phyloP scores from a whole-genome alignment of 1,139 yeast genomes.

The Taphrina communis region DNA sequence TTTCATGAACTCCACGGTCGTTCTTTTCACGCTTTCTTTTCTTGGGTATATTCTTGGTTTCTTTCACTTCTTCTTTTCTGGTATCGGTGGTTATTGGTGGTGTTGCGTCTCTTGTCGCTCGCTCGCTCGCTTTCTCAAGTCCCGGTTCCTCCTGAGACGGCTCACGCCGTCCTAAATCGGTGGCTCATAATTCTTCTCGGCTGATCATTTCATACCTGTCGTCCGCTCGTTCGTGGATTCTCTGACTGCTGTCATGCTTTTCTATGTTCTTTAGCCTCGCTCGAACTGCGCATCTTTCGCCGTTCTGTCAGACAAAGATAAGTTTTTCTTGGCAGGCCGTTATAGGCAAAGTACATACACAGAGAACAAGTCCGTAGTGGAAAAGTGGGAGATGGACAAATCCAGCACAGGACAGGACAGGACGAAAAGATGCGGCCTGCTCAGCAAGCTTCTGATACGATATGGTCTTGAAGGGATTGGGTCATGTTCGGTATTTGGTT shows the following conservation, averaged over 20 bases:
- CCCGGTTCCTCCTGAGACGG: slow-evolving; percentile 37
- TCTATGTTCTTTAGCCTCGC: slow-evolving; percentile 30
- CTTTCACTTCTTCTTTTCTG: slow-evolving; percentile 10
- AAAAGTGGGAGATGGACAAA: slow-evolving; percentile 32
- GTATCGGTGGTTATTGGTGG: slow-evolving; percentile 26
- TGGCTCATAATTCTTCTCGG: slow-evolving; percentile 18
- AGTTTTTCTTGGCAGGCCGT: slow-evolving; percentile 27
- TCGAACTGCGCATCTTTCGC: slow-evolving; percentile 40
- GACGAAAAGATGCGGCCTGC: slow-evolving; percentile 7
- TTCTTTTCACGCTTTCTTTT: slow-evolving; percentile 4
- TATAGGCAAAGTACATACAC: slow-evolving; percentile 30
- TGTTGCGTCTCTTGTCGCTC: slow-evolving; percentile 5
- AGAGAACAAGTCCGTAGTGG: slow-evolving; percentile 31
- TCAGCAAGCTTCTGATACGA: slow-evolving; percentile 2
- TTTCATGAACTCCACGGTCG: neutral
- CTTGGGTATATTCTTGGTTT: neutral
- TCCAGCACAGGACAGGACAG: slow-evolving; percentile 18
- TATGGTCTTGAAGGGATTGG: neutral
- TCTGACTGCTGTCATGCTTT: slow-evolving; percentile 33
- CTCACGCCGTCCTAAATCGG: slow-evolving; percentile 28
- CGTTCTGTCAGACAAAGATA: slow-evolving; percentile 27
- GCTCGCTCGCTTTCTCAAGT: slow-evolving; percentile 13
- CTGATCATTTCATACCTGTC: slow-evolving; percentile 4
- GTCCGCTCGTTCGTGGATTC: slow-evolving; percentile 14
- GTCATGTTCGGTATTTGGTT: neutral